Conservation (phyloP, 1,139 yeast genomes). For the Pichia cactophila region DNA sequence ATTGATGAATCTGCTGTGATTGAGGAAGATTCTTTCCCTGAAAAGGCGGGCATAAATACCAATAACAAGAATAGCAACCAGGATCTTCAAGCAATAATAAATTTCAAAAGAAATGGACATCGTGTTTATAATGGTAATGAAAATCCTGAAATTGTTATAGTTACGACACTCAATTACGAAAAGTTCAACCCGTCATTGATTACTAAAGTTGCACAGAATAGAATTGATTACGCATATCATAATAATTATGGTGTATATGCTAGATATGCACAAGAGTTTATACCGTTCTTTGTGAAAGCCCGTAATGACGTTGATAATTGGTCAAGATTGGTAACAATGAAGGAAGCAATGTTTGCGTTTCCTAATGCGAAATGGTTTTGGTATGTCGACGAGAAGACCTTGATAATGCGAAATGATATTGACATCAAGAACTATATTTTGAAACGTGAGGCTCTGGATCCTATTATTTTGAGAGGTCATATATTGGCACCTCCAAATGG, state of each 20-base stretch:
- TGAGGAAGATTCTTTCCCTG: background rate
- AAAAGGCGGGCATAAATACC: conserved; percentile 10
- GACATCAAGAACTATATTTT: conserved; percentile 53
- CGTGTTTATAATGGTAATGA: conserved; percentile 40
- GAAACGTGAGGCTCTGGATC: conserved; percentile 47
- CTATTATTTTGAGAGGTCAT: conserved; percentile 54
- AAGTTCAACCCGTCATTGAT: conserved; percentile 54
- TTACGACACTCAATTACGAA: conserved; percentile 75
- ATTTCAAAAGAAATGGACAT: conserved; percentile 61
- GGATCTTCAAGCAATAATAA: conserved; percentile 42
- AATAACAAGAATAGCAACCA: conserved; percentile 24
- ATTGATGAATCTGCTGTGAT: conserved; percentile 2
- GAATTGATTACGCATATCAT: conserved; percentile 70
- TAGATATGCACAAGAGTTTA: conserved; percentile 77
- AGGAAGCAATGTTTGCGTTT: conserved; percentile 84
- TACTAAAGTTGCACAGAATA: conserved; percentile 64
- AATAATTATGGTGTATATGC: conserved; percentile 74
- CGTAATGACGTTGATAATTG: conserved; percentile 40
- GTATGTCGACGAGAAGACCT: conserved; percentile 70
- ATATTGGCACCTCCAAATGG: conserved; percentile 66
- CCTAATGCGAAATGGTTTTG: conserved; percentile 80
- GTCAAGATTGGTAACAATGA: conserved; percentile 50
- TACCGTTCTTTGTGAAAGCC: conserved; percentile 46
- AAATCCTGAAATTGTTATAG: conserved; percentile 66
- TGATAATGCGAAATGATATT: conserved; percentile 58